phyloP scores from a whole-genome alignment of 208 protist genomes.

The Trypanosomatidae sp. region DNA sequence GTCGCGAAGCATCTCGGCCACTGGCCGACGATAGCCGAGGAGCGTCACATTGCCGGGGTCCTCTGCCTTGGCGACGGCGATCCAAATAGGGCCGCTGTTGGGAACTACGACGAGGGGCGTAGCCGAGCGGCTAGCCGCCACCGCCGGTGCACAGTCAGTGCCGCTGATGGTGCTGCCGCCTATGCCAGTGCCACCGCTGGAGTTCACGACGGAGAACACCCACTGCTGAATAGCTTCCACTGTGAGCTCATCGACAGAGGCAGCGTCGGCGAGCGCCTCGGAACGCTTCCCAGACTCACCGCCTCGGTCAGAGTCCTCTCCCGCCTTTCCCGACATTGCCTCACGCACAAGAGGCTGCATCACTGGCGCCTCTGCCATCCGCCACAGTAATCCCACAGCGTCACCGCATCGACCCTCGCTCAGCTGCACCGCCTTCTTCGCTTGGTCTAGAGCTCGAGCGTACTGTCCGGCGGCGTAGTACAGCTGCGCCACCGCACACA shows the following conservation, averaged over 20 bases:
- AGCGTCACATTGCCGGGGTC: constrained; percentile 74
- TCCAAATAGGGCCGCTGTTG: constrained; percentile 67
- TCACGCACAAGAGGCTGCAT: constrained; percentile 23
- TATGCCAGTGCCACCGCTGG: background rate
- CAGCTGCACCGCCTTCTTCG: constrained; percentile 54
- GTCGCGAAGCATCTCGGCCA: constrained; percentile 60
- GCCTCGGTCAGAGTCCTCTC: background rate
- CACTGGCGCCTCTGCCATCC: constrained; percentile 35
- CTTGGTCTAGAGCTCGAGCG: constrained; percentile 62
- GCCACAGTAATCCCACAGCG: constrained; percentile 67
- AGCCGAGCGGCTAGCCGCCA: background rate
- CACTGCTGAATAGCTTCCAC: constrained; percentile 17
- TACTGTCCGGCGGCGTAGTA: constrained; percentile 65
- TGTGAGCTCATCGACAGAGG: background rate
- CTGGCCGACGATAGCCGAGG: constrained; percentile 55
- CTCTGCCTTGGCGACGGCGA: constrained; percentile 43
- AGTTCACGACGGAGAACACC: constrained; percentile 18
- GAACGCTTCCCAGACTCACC: background rate
- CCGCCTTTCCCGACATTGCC: constrained; percentile 5
- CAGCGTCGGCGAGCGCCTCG: background rate
- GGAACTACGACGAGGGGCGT: constrained; percentile 9
- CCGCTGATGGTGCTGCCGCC: background rate
- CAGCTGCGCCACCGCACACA: constrained; percentile 63
- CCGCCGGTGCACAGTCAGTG: background rate
- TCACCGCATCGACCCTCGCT: constrained; percentile 49